Evolutionary conservation across 2,329 filamentous ascomycete species (phyloP), one percentile per base, ranked within the genome.

Genomic region (Coniochaeta hoffmannii): DNA sequence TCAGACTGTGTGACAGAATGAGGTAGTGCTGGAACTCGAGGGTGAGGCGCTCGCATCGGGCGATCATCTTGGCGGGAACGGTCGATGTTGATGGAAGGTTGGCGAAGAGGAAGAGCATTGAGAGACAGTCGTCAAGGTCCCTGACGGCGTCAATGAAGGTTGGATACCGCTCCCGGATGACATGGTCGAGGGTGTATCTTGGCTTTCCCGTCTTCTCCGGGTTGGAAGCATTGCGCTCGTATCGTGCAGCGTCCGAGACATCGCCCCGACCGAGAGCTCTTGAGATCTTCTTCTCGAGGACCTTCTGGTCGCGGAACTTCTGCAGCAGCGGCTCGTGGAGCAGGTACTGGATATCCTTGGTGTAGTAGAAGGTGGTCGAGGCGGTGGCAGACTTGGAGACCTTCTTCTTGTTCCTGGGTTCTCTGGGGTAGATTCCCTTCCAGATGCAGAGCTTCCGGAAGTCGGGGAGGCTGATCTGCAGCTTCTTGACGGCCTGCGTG

Each of bases 391-490:
- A 90, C 74, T 95, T 96, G 69, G 88, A 90, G 41, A 89, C 94
- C 82, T 97, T 97, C 79, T 96, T 97, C 79, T 91, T 93, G 78
- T 88, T 96, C 68, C 94, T 85, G 61, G 94, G 94, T 78, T 99
- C 94, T 67, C 94, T 89, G 62, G 94, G 94, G 75, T 97, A 99
- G 71, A 99, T 97, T 66, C 92, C 94, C 79, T 97, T 97, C 87
- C 96, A 99, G 73, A 99, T 99, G 77, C 94, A 99, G 70, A 99
- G 82, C 76, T 96, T 88, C 75, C 94, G 87, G 76, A 99, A 99
- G 76, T 99, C 94, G 63, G 92, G 91, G 56, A 99, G 84, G 67
- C 89, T 96, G 73, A 99, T 89, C 76, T 99, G 94, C 60, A 99
- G 86, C 78, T 97, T 99, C 73, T 92, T 90, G 66, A 99, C 90